Percentiles rank a stretch among this genome's conserved stretches.
Evolutionary conservation across 179 eudicot species (phyloP).

Genomic region (Silene noctiflora): DNA sequence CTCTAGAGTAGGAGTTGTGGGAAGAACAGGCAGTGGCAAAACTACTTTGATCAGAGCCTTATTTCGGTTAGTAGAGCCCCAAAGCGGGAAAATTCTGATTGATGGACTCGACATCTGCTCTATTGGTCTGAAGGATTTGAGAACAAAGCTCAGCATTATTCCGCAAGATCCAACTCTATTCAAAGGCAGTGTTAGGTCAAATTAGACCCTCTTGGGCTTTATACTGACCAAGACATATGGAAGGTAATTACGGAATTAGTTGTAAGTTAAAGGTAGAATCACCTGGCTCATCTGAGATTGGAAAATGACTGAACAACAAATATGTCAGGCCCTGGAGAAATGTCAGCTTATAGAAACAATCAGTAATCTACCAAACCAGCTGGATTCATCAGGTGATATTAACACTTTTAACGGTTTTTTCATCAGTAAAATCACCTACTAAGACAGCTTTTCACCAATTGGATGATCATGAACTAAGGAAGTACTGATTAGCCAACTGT

Average conservation of each 20-base stretch:
- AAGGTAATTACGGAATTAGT: slow-evolving; percentile 34
- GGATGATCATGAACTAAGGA: too few relatives aligned
- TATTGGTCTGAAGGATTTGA: slow-evolving; percentile 59
- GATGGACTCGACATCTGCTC: slow-evolving; percentile 58
- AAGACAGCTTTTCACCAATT: too few relatives aligned
- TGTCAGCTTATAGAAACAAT: slow-evolving; percentile 58
- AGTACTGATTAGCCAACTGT: background rate
- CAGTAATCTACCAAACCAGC: slow-evolving; percentile 45
- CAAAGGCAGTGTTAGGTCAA: slow-evolving; percentile 54
- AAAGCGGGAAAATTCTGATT: slow-evolving; percentile 47
- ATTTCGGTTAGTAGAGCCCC: slow-evolving; percentile 47
- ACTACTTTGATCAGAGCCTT: slow-evolving; percentile 63
- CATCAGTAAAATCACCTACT: too few relatives aligned
- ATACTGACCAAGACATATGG: slow-evolving; percentile 70
- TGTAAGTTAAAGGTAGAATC: background rate
- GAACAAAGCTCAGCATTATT: slow-evolving; percentile 59
- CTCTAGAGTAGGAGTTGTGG: slow-evolving; percentile 40
- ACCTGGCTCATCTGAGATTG: background rate
- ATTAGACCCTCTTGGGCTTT: slow-evolving; percentile 63
- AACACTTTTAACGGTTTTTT: too few relatives aligned
- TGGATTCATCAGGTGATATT: slow-evolving; percentile 53
- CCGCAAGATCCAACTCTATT: slow-evolving; percentile 76
- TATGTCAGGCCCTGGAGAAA: slow-evolving; percentile 55
- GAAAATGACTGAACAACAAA: background rate
- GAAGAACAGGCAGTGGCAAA: slow-evolving; percentile 48